phyloP scores from a whole-genome alignment of 192 early-diverging fungal species.

The Entomortierella chlamydospora region DNA sequence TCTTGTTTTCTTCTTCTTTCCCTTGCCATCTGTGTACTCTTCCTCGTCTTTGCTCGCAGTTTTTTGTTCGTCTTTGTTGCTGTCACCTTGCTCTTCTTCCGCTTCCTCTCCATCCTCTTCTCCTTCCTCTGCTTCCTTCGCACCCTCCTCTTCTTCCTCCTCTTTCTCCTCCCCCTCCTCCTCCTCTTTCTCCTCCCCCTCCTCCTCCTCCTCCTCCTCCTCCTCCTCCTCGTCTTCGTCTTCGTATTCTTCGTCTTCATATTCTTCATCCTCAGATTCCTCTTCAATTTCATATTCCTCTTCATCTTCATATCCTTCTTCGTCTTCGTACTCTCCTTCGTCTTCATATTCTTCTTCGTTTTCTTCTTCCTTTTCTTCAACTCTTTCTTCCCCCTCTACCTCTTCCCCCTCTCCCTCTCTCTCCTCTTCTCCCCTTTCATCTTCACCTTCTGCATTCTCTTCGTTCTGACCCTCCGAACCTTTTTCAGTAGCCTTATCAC shows the following conservation, averaged over 20 bases:
- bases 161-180: constrained; percentile 16
- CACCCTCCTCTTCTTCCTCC: constrained; percentile 1
- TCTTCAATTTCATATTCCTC: neutral
- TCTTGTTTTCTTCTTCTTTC: too few species aligned
- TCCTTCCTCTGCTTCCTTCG: constrained; percentile 4
- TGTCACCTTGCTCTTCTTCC: neutral
- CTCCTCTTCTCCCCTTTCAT: neutral
- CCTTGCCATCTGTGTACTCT: neutral
- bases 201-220: constrained; percentile 11
- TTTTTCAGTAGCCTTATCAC: too few species aligned
- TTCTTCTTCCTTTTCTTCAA: neutral
- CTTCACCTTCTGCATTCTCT: neutral
- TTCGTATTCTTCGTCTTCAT: constrained; percentile 33
- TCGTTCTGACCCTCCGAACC: neutral
- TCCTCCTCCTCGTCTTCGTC: constrained; percentile 23
- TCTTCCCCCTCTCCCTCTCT: neutral
- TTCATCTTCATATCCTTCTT: neutral
- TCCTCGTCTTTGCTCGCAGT: too few species aligned
- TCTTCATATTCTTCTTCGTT: neutral
- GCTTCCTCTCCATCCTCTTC: constrained; percentile 3
- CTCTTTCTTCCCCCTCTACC: neutral
- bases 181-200: constrained; percentile 9
- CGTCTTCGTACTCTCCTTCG: neutral
- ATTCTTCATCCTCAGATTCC: neutral
- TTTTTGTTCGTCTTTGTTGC: neutral